A percentile compares a stretch with the other conserved stretches of the same genome.
phyloP scores from a whole-genome alignment of 2,329 filamentous ascomycete genomes.

The Ophiostoma tasmaniense region DNA sequence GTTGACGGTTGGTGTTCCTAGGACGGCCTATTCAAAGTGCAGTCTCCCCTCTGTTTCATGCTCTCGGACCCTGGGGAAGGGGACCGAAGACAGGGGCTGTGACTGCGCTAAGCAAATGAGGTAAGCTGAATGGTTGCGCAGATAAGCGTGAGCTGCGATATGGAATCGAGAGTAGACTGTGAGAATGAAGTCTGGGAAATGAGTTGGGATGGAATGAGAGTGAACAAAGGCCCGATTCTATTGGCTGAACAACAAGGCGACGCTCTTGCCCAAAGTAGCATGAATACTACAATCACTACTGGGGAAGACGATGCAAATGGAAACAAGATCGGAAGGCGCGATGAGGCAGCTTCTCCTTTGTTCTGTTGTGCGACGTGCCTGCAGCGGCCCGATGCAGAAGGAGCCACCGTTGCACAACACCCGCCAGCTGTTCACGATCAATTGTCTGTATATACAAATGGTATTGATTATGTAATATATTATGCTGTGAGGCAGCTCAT shows the following conservation, averaged over 20 bases:
- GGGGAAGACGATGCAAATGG: neutral
- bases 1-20: slow-evolving; percentile 25
- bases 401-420: no score
- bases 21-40: slow-evolving; percentile 29
- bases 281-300: neutral
- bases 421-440: no score
- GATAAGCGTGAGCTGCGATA: neutral
- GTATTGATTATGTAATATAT: neutral
- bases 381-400: neutral
- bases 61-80: slow-evolving; percentile 3
- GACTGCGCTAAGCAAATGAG: neutral
- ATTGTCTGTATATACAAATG: neutral
- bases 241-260: neutral
- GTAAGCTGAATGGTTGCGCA: neutral
- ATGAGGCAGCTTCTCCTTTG: neutral
- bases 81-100: neutral
- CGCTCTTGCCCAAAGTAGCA: neutral
- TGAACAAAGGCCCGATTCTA: neutral
- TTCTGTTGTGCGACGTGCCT: neutral
- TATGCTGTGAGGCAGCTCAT: neutral
- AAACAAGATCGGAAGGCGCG: neutral
- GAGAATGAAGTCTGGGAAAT: neutral
- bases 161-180: neutral
- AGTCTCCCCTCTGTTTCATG: slow-evolving; percentile 12
- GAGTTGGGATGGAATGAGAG: neutral